Base-by-base conservation (phyloP, 2,329 filamentous ascomycete genomes). In the Camptophora hylomeconis region DNA sequence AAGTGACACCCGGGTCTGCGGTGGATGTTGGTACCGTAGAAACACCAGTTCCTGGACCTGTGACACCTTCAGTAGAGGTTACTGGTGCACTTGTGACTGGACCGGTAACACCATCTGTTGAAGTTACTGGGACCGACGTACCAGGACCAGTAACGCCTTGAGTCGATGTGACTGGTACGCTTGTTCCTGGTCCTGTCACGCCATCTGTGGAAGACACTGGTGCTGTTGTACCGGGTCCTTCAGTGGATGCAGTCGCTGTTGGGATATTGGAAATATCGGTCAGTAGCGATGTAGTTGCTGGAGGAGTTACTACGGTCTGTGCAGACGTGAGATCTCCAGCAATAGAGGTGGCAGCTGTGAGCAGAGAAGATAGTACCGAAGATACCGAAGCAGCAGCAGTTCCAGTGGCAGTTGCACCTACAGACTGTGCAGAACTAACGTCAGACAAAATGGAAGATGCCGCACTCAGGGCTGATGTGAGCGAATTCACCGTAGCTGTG, bases 371-470 rank as follows among this genome's bases (percentile, higher is more conserved):
- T 21, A 41, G 22, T 15, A 35, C 33, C 16, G 38, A 39, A 5
- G 36, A 35, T 20, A 39, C 35, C 3, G 38, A 39, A 3, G 33
- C 31, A 8, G 32, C 14, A 13, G 39, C 38, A 8, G 38, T 28
- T 11, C 30, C 24, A 4, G 30, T 18, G 3, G 38, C 36, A 6
- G 36, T 41, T 10, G 30, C 20, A 9, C 34, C 33, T 11, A 33
- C 36, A 8, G 36, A 39, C 28, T 39, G 23, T 12, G 39, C 17
- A 4, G 36, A 39, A 27, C 34, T 39, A 8, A 34, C 39, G n/a
- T 37, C 29, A 8, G 31, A 33, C 22, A 38, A 26, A 20, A 41
- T 35, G 2, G 34, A 37, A 14, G 33, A n/a, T 22, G 20, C 6
- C 13, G 10, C 4, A 24, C 22, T 24, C n/a, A 16, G 14, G 5